Percentiles rank a stretch among this genome's conserved stretches.
Evolutionary conservation across 176 grass and related monocot genomes (phyloP).

Genomic region (Oryza meyeriana): DNA sequence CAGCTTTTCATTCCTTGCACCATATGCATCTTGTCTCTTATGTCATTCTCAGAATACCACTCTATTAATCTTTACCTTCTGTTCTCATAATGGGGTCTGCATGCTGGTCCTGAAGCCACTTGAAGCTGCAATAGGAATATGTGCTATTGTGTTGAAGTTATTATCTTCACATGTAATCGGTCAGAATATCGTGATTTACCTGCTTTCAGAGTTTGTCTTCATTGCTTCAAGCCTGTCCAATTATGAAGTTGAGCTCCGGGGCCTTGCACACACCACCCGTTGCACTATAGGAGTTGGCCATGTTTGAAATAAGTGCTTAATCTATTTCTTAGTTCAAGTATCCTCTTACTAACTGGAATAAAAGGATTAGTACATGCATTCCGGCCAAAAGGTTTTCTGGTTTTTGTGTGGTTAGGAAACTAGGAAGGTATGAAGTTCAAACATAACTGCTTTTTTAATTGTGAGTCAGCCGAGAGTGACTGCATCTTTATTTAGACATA

Average conservation of each 20-base stretch:
- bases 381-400: background rate
- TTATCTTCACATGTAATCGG: slow-evolving; percentile 9
- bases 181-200: slow-evolving; percentile 13
- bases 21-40: slow-evolving; percentile 27
- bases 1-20: slow-evolving; percentile 4
- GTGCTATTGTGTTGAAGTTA: slow-evolving; percentile 15
- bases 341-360: background rate
- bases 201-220: background rate
- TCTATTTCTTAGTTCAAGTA: background rate
- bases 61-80: background rate
- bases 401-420: slow-evolving; percentile 13
- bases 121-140: slow-evolving; percentile 26
- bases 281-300: background rate
- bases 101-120: slow-evolving; percentile 24
- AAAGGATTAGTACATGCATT: background rate
- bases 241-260: background rate
- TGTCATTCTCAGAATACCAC: slow-evolving; percentile 31
- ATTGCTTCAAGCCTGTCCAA: background rate
- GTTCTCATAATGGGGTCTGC: slow-evolving; percentile 11
- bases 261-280: background rate
- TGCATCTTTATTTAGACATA: background rate
- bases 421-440: slow-evolving; percentile 22
- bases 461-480: background rate
- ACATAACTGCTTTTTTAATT: background rate
- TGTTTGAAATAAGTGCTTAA: background rate